Conservation (phyloP, 225 moss, liverwort and hornwort species). For the Lunularia cruciata region DNA sequence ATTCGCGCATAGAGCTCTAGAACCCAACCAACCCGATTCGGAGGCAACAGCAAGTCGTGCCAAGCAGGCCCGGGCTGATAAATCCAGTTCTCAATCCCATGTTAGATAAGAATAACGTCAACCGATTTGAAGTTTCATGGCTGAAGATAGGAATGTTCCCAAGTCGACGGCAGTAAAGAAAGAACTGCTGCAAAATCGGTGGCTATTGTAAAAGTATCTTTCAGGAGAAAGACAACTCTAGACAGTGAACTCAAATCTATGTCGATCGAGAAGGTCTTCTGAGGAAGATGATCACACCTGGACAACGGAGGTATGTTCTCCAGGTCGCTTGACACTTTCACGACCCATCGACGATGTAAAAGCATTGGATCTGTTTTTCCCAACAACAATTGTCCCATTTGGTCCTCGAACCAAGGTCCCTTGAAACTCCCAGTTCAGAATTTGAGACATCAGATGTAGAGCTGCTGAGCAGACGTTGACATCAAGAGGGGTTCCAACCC, state of each 20-base stretch:
- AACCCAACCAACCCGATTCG: constrained; percentile 86
- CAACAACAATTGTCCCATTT: constrained; percentile 75
- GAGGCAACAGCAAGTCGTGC: constrained; percentile 86
- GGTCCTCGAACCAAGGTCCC: constrained; percentile 82
- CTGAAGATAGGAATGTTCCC: no score
- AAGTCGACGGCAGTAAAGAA: not conserved
- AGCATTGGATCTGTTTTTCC: constrained; percentile 82
- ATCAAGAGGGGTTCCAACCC: constrained; percentile 72
- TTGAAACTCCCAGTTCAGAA: constrained; percentile 98
- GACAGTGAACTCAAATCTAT: not conserved
- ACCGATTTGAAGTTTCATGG: not conserved
- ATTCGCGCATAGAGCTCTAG: constrained; percentile 84
- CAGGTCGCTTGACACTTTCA: constrained; percentile 73
- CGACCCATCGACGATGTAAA: constrained; percentile 86
- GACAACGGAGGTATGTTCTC: constrained; percentile 81
- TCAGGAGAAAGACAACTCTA: not conserved
- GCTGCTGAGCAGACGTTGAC: constrained; percentile 89
- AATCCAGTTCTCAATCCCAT: not conserved
- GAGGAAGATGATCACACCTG: constrained; percentile 80
- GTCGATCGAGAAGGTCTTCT: no score
- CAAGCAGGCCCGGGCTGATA: constrained; percentile 94
- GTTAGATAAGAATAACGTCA: not conserved
- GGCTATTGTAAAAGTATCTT: not conserved
- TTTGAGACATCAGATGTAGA: constrained; percentile 90
- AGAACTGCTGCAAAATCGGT: no score